Conservation (phyloP, 2,329 filamentous ascomycete genomes). For the Thielaviopsis populi region DNA sequence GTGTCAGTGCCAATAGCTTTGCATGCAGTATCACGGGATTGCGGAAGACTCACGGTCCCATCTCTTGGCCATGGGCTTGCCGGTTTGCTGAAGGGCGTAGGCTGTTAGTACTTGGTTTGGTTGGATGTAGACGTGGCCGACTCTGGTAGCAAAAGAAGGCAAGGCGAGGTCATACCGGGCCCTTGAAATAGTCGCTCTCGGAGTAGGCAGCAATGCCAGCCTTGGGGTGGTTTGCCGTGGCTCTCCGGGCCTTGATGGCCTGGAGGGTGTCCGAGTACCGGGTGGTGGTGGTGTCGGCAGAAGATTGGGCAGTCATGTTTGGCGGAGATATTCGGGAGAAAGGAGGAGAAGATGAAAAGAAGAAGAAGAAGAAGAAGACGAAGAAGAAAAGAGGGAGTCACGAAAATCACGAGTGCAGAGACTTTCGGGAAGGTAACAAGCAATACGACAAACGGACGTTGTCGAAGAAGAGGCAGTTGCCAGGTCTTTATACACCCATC, state of each 20-base stretch:
- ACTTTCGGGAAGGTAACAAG: background rate
- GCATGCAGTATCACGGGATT: background rate
- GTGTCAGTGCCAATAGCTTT: slow-evolving; percentile 8
- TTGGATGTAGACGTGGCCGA: background rate
- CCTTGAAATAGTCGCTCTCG: slow-evolving; percentile 73
- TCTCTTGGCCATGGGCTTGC: slow-evolving; percentile 62
- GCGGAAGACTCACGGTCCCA: slow-evolving; percentile 59
- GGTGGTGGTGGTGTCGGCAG: slow-evolving; percentile 1
- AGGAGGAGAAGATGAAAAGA: background rate
- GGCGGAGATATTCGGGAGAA: background rate
- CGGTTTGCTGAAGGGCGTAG: slow-evolving; percentile 22
- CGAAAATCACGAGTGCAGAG: background rate
- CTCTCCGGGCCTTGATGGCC: slow-evolving; percentile 51
- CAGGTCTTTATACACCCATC: background rate
- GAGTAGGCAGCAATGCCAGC: slow-evolving; percentile 63
- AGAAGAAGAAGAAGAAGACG: background rate
- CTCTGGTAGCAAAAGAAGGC: too few species aligned
- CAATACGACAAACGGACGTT: background rate
- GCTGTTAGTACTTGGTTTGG: background rate
- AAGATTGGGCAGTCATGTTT: slow-evolving; percentile 11
- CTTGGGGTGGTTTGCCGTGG: slow-evolving; percentile 55
- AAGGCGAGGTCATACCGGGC: slow-evolving; percentile 36
- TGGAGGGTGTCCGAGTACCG: slow-evolving; percentile 29
- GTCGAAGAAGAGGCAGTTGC: background rate
- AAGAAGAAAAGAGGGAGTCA: background rate